Percentiles rank a stretch among this genome's conserved stretches.
These are phyloP conservation scores for Bidens hawaiensis DNA, from an alignment of 140 eudicot species.

Conservation along the genomic window DNA sequence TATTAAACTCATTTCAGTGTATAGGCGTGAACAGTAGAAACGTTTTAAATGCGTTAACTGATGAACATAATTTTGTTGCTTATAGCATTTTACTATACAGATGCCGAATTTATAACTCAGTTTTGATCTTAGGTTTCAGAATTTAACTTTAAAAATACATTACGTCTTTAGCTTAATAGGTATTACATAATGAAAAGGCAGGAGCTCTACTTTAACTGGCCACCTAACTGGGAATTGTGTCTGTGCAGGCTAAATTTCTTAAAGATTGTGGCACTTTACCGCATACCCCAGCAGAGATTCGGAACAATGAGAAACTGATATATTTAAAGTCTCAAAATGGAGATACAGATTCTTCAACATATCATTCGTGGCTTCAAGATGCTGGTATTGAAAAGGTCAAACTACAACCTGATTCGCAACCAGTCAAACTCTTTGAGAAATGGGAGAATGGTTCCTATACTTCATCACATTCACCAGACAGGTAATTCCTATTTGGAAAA, in stretches of 20 bases:
- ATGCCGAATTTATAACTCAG: neutral
- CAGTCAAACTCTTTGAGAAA: slow-evolving; percentile 38
- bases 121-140: neutral
- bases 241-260: slow-evolving; percentile 53
- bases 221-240: slow-evolving; percentile 13
- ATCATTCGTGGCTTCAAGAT: slow-evolving; percentile 56
- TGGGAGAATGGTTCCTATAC: slow-evolving; percentile 29
- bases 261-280: slow-evolving; percentile 78
- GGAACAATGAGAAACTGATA: slow-evolving; percentile 36
- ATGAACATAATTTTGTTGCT: slow-evolving; percentile 4
- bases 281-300: slow-evolving; percentile 71
- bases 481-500: slow-evolving; percentile 28
- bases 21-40: slow-evolving; percentile 2
- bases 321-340: slow-evolving; percentile 18
- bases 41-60: neutral
- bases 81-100: neutral
- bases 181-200: neutral
- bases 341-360: slow-evolving; percentile 29
- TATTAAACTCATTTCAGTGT: neutral
- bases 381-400: slow-evolving; percentile 45
- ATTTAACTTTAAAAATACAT: neutral
- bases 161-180: slow-evolving; percentile 12
- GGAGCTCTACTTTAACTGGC: slow-evolving; percentile 3
- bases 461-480: slow-evolving; percentile 45
- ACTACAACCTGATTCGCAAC: slow-evolving; percentile 37